Base-by-base conservation (phyloP, 352 stramenopile species). In the Globisporangium barbulae region DNA sequence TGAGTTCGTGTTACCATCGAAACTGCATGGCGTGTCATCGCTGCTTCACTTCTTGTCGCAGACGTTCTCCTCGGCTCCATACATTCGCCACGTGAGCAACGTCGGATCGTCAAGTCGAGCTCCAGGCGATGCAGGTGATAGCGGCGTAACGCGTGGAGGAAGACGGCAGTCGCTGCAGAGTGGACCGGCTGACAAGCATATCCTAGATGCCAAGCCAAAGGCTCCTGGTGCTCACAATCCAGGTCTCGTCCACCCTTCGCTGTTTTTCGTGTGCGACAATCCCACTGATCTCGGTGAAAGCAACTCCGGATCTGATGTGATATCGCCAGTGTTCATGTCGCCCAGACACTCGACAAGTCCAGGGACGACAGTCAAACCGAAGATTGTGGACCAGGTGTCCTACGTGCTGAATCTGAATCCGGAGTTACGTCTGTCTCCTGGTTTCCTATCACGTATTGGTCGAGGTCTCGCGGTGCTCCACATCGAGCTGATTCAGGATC, bases 391-490 rank as follows among this genome's bases (percentile, higher is more conserved):
- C 15, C 70, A 88, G 1, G 70, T 73, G 19, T 79, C 78, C 2
- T 96, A 93, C 41, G 81, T 92, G 28, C 60, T 96, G 52, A 96
- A 96, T 59, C 55, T 96, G 48, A 96, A 94, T 35, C 83, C 87
- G 1, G 87, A 96, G 63, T 69, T 96, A 41, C 79, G 87, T 5
- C 72, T 92, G 17, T 90, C 85, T 4, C 78, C 79, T 57, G 79
- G 75, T 4, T 96, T 94, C 68, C 62, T 94, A 54, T 85, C 85
- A 2, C 72, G 74, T 8, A 81, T 93, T 15, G 87, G 87, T 37
- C 94, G 91, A 64, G 87, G 87, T 0, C 74, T 96, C 42, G 84
- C 83, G 30, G 65, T 94, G 9, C 72, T 94, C 41, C 68, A 72
- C 21, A 63, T 96, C 7, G 83, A 92, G 35, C 15, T 94, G 53